Evolutionary conservation across 1,284 basidiomycete genomes (phyloP).

Genomic region (Rhodotorula mucilaginosa): DNA sequence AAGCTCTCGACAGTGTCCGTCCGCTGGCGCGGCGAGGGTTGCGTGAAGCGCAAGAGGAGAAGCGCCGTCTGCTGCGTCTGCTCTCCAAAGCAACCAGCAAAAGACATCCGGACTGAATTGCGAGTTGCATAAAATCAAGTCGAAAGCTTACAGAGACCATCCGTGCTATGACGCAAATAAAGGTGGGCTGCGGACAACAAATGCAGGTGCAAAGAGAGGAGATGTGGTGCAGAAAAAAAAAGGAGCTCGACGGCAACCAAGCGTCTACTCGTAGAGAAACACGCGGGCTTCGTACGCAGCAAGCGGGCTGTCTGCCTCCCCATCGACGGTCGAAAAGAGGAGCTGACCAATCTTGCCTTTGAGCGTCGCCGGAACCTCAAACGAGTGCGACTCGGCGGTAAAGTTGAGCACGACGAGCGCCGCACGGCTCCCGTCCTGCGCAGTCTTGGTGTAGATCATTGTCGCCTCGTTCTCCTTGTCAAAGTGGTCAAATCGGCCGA

Average conservation of each 20-base stretch:
- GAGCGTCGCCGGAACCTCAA: slow-evolving; percentile 13
- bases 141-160: too few relatives aligned
- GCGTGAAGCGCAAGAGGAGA: too few relatives aligned
- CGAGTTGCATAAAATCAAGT: too few relatives aligned
- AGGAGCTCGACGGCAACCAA: neutral
- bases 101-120: too few relatives aligned
- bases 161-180: too few relatives aligned
- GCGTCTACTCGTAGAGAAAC: neutral
- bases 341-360: neutral
- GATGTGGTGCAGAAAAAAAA: neutral
- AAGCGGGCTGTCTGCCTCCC: neutral
- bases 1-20: too few relatives aligned
- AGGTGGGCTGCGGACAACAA: too few relatives aligned
- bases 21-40: too few relatives aligned
- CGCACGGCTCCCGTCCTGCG: slow-evolving; percentile 29
- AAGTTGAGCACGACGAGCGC: slow-evolving; percentile 60
- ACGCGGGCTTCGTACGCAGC: slow-evolving; percentile 17
- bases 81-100: too few relatives aligned
- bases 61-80: too few relatives aligned
- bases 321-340: slow-evolving; percentile 1
- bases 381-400: slow-evolving; percentile 44
- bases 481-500: slow-evolving; percentile 60
- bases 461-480: slow-evolving; percentile 55
- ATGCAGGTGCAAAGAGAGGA: too few relatives aligned
- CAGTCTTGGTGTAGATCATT: slow-evolving; percentile 59